Percentiles rank a stretch among this genome's conserved stretches.
phyloP scores from a whole-genome alignment of 2,329 filamentous ascomycete genomes.

The Alternaria sp. region DNA sequence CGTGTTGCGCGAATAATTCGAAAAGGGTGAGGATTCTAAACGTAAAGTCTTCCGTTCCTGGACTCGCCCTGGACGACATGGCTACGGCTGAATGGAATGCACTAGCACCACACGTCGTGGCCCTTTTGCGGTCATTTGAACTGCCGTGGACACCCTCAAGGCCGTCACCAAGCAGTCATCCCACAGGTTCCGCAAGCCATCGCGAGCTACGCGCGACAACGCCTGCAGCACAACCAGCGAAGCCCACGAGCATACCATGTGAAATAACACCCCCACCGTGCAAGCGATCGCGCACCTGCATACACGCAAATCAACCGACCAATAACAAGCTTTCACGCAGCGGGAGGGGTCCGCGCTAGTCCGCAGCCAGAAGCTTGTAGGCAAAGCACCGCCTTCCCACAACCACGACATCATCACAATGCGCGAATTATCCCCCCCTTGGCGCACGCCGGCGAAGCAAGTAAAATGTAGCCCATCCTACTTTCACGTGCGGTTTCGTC shows the following conservation, averaged over 20 bases:
- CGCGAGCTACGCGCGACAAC: not conserved
- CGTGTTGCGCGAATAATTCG: not conserved
- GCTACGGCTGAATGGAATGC: not conserved
- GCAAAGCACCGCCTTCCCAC: not conserved
- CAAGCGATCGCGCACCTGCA: not conserved
- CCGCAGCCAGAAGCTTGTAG: not conserved
- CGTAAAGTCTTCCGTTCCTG: slow-evolving; percentile 1
- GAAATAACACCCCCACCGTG: not conserved
- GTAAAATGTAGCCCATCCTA: not conserved
- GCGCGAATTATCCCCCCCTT: slow-evolving; percentile 2
- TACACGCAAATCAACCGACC: not conserved
- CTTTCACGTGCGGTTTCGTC: not conserved
- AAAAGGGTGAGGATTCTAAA: not conserved
- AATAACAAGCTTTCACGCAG: not conserved
- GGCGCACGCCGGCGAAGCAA: not conserved
- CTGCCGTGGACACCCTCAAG: not conserved
- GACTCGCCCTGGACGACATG: not conserved
- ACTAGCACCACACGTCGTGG: not conserved
- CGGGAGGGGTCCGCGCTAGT: not conserved
- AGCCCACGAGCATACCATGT: not conserved
- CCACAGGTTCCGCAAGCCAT: not conserved
- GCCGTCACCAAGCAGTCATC: not conserved
- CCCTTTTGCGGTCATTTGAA: not conserved
- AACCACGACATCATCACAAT: not conserved
- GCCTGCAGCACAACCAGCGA: not conserved